phyloP scores from a whole-genome alignment of 495 filamentous ascomycete genomes.

The Pyrenopolyporus hunteri region DNA sequence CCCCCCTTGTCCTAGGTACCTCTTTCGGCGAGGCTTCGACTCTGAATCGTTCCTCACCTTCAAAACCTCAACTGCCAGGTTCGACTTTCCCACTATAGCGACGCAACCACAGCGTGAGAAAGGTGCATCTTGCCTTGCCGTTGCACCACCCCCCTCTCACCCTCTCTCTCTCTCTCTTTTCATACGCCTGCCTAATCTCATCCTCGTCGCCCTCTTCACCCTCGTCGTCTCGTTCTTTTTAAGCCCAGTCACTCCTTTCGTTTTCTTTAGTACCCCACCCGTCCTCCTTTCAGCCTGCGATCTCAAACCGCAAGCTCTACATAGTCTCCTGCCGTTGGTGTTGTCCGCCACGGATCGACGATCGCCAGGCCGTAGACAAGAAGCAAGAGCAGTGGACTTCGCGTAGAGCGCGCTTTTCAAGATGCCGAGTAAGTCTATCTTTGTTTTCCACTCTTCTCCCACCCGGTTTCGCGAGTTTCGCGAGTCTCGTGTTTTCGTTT shows the following conservation, averaged over 20 bases:
- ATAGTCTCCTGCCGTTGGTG: too few species aligned
- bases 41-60: slow-evolving; percentile 20
- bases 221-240: neutral
- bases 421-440: slow-evolving; percentile 49
- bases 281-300: slow-evolving; percentile 7
- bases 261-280: neutral
- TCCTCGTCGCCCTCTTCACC: neutral
- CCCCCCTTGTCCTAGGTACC: slow-evolving; percentile 20
- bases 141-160: slow-evolving; percentile 2
- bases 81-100: slow-evolving; percentile 2
- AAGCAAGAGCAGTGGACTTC: neutral
- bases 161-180: too few species aligned
- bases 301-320: neutral
- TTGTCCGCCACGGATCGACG: too few species aligned
- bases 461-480: neutral
- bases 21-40: slow-evolving; percentile 20
- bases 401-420: slow-evolving; percentile 7
- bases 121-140: slow-evolving; percentile 9
- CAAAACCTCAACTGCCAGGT: neutral
- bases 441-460: neutral
- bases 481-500: too few species aligned
- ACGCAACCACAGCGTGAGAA: slow-evolving; percentile 14
- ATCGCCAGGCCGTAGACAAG: neutral
- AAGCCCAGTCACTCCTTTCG: slow-evolving; percentile 34
- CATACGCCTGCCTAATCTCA: too few species aligned